Conservation (phyloP, 73 alveolate genomes). For the Paramecium pentaurelia region DNA sequence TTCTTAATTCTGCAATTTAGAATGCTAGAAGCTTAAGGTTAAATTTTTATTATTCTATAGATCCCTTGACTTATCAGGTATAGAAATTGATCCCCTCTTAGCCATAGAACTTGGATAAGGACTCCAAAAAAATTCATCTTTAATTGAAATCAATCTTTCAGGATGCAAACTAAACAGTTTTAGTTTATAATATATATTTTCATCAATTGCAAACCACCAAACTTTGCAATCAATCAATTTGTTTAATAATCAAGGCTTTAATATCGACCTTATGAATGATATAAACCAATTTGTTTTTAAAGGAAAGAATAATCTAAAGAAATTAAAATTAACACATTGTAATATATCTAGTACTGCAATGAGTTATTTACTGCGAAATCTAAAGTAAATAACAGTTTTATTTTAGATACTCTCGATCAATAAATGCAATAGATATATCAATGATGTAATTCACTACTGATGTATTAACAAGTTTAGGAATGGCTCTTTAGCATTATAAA, state of each 20-base stretch:
- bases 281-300: background rate
- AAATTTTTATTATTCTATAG: background rate
- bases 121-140: background rate
- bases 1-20: background rate
- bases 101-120: conserved; percentile 17
- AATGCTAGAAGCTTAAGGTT: conserved; percentile 25
- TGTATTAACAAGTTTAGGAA: conserved; percentile 6
- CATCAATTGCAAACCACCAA: background rate
- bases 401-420: background rate
- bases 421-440: background rate
- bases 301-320: background rate
- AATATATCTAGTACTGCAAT: background rate
- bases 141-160: background rate
- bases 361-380: background rate
- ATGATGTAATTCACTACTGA: conserved; percentile 31
- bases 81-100: background rate
- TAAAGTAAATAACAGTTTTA: background rate
- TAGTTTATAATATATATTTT: background rate
- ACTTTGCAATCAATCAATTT: background rate
- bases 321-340: conserved; percentile 27
- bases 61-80: background rate
- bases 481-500: background rate
- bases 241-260: conserved; percentile 17
- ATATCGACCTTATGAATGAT: conserved; percentile 5
- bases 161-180: conserved; percentile 13